Evolutionary conservation across 2,329 filamentous ascomycete species (phyloP).

Genomic region (Aspergillus sp.): DNA sequence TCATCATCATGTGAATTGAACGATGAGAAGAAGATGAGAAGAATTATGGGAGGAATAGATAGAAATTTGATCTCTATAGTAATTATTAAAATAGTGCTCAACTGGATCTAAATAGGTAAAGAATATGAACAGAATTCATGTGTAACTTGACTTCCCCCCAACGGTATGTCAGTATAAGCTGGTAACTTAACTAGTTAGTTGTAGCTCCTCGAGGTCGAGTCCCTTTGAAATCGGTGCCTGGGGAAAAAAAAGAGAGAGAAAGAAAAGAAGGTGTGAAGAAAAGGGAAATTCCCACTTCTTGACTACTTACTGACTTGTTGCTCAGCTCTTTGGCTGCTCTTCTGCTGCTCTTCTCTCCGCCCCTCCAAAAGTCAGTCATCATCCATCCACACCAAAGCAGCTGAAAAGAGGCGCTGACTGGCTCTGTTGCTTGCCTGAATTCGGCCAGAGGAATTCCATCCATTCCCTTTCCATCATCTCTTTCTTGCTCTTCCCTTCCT

Average conservation of each 20-base stretch:
- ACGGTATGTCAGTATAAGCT: too few species aligned
- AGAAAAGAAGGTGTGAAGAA: too few species aligned
- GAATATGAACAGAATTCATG: too few species aligned
- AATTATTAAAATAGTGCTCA: too few species aligned
- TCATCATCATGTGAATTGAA: background rate
- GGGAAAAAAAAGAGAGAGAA: background rate
- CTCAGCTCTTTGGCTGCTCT: conserved; percentile 1
- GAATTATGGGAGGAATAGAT: too few species aligned
- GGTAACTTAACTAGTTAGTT: too few species aligned
- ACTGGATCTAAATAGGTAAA: too few species aligned
- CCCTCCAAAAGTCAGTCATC: background rate
- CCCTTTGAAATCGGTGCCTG: background rate
- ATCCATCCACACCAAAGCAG: background rate
- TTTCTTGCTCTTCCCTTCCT: conserved; percentile 8
- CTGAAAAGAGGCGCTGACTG: conserved; percentile 1
- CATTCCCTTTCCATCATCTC: conserved; percentile 11
- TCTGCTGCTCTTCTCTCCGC: conserved; percentile 19
- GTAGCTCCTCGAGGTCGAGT: too few species aligned
- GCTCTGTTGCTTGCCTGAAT: conserved; percentile 5
- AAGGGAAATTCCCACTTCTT: too few species aligned
- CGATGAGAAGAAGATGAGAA: background rate
- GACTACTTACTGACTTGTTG: too few species aligned
- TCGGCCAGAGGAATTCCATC: conserved; percentile 8
- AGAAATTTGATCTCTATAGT: too few species aligned
- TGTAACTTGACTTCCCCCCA: too few species aligned